phyloP scores from a whole-genome alignment of 768 basidiomycete species.

The Sporobolomyces roseus region DNA sequence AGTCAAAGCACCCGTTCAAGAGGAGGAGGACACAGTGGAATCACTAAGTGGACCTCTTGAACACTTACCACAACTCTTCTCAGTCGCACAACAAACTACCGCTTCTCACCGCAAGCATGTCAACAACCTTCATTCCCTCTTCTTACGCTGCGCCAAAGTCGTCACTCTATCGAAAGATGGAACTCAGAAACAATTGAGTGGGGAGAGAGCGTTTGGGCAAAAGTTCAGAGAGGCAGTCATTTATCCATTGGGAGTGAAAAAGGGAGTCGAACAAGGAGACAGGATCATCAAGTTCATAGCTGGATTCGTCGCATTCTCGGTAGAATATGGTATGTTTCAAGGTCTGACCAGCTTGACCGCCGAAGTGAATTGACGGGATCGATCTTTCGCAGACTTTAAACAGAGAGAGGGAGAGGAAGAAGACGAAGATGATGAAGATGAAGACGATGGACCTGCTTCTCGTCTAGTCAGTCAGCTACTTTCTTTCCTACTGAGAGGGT shows the following conservation, averaged over 20 bases:
- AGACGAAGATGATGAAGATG: constrained; percentile 53
- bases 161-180: constrained; percentile 49
- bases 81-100: constrained; percentile 22
- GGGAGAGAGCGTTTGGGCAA: constrained; percentile 73
- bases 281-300: constrained; percentile 75
- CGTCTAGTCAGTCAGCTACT: constrained; percentile 67
- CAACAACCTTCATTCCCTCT: constrained; percentile 74
- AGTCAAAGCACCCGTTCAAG: background rate
- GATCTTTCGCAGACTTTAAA: constrained; percentile 40
- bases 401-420: constrained; percentile 48
- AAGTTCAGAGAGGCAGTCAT: constrained; percentile 59
- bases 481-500: constrained; percentile 70
- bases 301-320: constrained; percentile 68
- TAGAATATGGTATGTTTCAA: constrained; percentile 62
- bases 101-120: constrained; percentile 86
- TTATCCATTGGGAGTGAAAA: constrained; percentile 66
- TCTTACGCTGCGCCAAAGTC: constrained; percentile 60
- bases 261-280: constrained; percentile 71
- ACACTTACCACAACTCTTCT: constrained; percentile 27
- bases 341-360: no score
- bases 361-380: no score
- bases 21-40: constrained; percentile 25
- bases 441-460: constrained; percentile 64
- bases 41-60: constrained; percentile 14
- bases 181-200: constrained; percentile 57